A percentile compares a stretch with the other conserved stretches of the same genome.
These are phyloP conservation scores for Golubevia sp. DNA, from an alignment of 1,284 basidiomycete species.

Conservation along the genomic window DNA sequence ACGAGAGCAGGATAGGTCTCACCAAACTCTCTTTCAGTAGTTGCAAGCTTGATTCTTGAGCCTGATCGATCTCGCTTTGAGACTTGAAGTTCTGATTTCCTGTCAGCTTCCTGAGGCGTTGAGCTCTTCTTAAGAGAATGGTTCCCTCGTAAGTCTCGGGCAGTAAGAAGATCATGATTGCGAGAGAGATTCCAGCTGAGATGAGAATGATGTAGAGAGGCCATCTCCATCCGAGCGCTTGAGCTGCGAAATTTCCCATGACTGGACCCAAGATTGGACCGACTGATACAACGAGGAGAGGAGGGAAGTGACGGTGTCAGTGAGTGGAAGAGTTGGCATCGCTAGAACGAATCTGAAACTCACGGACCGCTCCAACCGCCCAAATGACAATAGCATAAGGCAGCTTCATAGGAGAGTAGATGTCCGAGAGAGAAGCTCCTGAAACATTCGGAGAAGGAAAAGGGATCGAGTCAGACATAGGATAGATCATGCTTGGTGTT, in stretches of 20 bases:
- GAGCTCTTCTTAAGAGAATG: constrained; percentile 61
- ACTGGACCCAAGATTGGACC: constrained; percentile 34
- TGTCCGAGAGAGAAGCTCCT: constrained; percentile 1
- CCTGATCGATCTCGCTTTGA: constrained; percentile 35
- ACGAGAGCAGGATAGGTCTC: too few relatives aligned
- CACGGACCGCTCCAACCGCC: constrained; percentile 9
- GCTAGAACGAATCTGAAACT: too few relatives aligned
- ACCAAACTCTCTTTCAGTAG: too few relatives aligned
- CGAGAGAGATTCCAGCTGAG: constrained; percentile 47
- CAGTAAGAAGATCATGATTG: constrained; percentile 44
- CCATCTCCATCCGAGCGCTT: constrained; percentile 57
- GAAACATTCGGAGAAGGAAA: neutral
- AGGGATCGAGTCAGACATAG: constrained; percentile 7
- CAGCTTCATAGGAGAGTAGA: constrained; percentile 13
- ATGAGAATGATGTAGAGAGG: constrained; percentile 61
- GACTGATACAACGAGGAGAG: neutral
- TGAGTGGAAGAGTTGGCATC: too few relatives aligned
- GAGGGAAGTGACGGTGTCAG: neutral
- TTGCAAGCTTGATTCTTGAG: constrained; percentile 3
- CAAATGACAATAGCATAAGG: constrained; percentile 20
- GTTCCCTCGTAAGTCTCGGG: constrained; percentile 61
- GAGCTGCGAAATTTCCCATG: constrained; percentile 44
- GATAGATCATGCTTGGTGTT: neutral
- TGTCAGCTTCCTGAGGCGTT: constrained; percentile 58
- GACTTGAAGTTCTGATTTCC: constrained; percentile 60